A percentile compares a stretch with the other conserved stretches of the same genome.
phyloP scores from a whole-genome alignment of 139 green algal genomes.

The Spirogloea muscicola region DNA sequence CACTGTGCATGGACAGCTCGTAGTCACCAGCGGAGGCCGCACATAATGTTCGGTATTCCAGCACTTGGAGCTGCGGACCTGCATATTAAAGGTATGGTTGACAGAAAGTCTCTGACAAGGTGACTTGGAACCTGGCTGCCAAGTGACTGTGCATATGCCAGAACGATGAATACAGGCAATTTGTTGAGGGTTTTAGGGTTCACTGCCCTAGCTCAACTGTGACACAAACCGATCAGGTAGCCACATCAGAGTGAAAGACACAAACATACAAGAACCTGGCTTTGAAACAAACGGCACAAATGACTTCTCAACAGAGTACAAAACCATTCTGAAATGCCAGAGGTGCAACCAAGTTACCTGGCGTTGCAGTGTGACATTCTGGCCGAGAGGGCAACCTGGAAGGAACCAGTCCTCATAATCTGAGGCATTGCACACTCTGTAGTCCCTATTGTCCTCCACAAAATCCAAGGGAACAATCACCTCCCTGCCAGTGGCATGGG shows the following conservation, averaged over 20 bases:
- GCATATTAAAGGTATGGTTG: too few relatives aligned
- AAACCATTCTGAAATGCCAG: neutral
- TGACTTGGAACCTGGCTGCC: too few relatives aligned
- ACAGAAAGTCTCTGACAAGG: too few relatives aligned
- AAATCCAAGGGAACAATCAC: slow-evolving; percentile 24
- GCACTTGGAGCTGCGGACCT: slow-evolving; percentile 23
- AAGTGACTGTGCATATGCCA: too few relatives aligned
- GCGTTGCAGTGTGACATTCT: slow-evolving; percentile 48
- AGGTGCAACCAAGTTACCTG: slow-evolving; percentile 37
- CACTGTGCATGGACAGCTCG: slow-evolving; percentile 10
- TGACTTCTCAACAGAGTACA: too few relatives aligned
- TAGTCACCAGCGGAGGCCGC: neutral
- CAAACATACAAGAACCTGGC: neutral
- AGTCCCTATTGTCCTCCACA: slow-evolving; percentile 3
- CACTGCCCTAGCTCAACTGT: too few relatives aligned
- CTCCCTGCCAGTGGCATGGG: too few relatives aligned
- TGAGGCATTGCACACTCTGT: slow-evolving; percentile 17
- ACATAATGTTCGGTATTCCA: slow-evolving; percentile 29
- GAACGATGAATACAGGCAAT: too few relatives aligned
- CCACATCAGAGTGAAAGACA: neutral
- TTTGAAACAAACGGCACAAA: neutral
- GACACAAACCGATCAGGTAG: neutral
- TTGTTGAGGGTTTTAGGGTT: too few relatives aligned
- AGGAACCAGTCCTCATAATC: slow-evolving; percentile 52
- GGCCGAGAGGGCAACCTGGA: slow-evolving; percentile 44